Conservation (phyloP, 345 rosid species). For the Kandelia obovata region DNA sequence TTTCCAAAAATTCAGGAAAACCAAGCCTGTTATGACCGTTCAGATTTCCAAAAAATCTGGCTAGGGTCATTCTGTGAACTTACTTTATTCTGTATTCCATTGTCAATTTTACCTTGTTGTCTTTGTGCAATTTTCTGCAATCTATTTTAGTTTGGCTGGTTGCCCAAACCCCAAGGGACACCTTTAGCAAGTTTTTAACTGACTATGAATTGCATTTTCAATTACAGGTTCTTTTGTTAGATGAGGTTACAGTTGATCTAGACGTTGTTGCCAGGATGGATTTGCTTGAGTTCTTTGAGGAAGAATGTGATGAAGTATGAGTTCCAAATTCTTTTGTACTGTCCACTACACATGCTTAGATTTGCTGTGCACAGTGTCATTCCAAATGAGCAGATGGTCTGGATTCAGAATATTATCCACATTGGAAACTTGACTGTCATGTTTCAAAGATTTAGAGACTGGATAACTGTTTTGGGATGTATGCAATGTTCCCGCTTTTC, state of each 20-base stretch:
- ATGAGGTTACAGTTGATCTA: conserved; percentile 92
- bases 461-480: no score
- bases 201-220: not conserved
- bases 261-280: conserved; percentile 95
- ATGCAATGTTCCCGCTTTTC: not conserved
- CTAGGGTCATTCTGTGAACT: not conserved
- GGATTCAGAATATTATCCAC: no score
- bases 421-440: no score
- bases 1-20: not conserved
- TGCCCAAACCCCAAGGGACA: not conserved
- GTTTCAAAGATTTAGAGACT: no score
- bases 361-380: not conserved
- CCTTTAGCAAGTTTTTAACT: not conserved
- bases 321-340: conserved; percentile 4
- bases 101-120: not conserved
- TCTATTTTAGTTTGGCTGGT: not conserved
- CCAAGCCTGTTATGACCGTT: not conserved
- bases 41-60: not conserved
- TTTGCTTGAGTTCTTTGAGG: conserved; percentile 82
- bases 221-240: conserved; percentile 77
- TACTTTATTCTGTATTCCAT: not conserved
- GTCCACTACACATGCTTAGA: not conserved
- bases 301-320: conserved; percentile 81
- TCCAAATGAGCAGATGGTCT: no score
- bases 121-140: not conserved